These are phyloP conservation scores for Ogataea paraovalis DNA, from an alignment of 805 yeast genomes.

Conservation along the genomic window DNA sequence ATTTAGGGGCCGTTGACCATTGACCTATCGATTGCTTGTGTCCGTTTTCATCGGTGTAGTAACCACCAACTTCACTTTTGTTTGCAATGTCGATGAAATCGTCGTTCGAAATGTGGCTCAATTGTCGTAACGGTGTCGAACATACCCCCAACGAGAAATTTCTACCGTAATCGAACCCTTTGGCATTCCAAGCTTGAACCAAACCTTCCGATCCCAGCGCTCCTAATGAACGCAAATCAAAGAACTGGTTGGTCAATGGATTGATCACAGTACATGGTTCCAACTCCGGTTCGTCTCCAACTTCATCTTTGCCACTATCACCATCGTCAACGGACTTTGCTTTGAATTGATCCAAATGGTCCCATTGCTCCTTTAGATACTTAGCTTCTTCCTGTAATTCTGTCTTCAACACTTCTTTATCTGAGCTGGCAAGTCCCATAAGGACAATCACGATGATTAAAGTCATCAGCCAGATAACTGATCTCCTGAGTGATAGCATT, in stretches of 20 bases:
- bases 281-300: constrained; percentile 10
- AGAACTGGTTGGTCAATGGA: constrained; percentile 42
- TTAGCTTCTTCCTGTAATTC: constrained; percentile 15
- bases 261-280: constrained; percentile 42
- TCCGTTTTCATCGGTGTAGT: constrained; percentile 44
- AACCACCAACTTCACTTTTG: constrained; percentile 51
- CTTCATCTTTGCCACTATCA: not conserved
- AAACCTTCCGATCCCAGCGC: constrained; percentile 27
- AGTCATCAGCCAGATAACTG: constrained; percentile 1
- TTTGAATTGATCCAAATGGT: constrained; percentile 1
- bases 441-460: not conserved
- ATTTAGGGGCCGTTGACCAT: constrained; percentile 54
- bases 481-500: constrained; percentile 12
- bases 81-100: constrained; percentile 35
- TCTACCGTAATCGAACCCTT: constrained; percentile 63
- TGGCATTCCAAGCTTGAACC: constrained; percentile 56
- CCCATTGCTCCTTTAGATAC: constrained; percentile 9
- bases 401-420: constrained; percentile 3
- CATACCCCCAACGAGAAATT: constrained; percentile 78
- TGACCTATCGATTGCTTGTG: constrained; percentile 57
- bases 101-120: constrained; percentile 16
- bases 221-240: constrained; percentile 40
- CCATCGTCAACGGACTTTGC: not conserved
- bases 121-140: constrained; percentile 44
- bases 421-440: constrained; percentile 5